These are phyloP conservation scores for Phylloporus scabripes DNA, from an alignment of 768 basidiomycete species.

Conservation along the genomic window DNA sequence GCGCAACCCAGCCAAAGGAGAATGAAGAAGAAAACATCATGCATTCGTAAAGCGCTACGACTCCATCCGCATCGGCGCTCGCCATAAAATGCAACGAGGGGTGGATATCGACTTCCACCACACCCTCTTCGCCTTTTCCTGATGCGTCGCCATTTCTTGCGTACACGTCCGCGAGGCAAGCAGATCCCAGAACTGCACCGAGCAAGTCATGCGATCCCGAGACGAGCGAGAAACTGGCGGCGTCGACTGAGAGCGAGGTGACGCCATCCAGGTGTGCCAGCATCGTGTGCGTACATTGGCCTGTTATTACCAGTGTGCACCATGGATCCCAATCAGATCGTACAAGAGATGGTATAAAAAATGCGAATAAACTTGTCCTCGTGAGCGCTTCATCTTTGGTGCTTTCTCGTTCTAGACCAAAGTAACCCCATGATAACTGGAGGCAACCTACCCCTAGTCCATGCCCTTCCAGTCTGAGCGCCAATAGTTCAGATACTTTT, in stretches of 20 bases:
- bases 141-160: conserved; percentile 86
- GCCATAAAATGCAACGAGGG: conserved; percentile 81
- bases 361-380: conserved; percentile 93
- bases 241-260: conserved; percentile 87
- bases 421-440: conserved; percentile 75
- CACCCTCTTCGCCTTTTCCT: conserved; percentile 88
- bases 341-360: conserved; percentile 79
- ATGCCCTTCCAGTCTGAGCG: no score
- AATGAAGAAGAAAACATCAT: not conserved
- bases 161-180: conserved; percentile 73
- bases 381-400: conserved; percentile 51
- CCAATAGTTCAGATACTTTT: no score
- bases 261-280: conserved; percentile 88
- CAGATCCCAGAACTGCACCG: conserved; percentile 91
- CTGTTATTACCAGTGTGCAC: conserved; percentile 32
- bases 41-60: conserved; percentile 38
- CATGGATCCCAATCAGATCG: conserved; percentile 18
- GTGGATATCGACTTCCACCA: conserved; percentile 83
- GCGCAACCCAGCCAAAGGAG: no score
- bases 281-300: conserved; percentile 86
- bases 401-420: conserved; percentile 49
- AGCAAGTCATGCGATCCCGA: conserved; percentile 95
- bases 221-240: conserved; percentile 80
- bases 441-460: conserved; percentile 56
- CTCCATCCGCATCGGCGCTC: conserved; percentile 96